A percentile compares a stretch with the other conserved stretches of the same genome.
phyloP scores from a whole-genome alignment of 257 asterid genomes.

The Fraxinus excelsior region DNA sequence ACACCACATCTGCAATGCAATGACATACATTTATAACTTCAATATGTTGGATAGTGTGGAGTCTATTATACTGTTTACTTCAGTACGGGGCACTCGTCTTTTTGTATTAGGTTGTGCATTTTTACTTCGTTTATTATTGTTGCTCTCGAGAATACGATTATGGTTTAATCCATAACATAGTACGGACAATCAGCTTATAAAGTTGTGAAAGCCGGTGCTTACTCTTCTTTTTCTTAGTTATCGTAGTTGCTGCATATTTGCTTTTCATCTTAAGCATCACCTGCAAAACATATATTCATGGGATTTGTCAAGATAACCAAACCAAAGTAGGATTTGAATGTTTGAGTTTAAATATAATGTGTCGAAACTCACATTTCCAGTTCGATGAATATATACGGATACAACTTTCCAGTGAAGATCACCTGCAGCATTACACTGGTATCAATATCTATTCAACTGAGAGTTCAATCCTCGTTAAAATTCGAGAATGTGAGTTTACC shows the following conservation, averaged over 20 bases:
- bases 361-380: conserved; percentile 66
- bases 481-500: conserved; percentile 34
- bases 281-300: conserved; percentile 34
- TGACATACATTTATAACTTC: neutral
- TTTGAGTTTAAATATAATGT: neutral
- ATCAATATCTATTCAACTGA: neutral
- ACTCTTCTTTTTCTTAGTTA: conserved; percentile 96
- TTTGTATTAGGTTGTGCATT: neutral
- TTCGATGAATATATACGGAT: conserved; percentile 85
- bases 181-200: neutral
- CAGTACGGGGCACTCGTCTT: no score
- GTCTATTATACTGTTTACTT: no score
- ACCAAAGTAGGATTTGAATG: neutral
- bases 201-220: conserved; percentile 14
- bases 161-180: neutral
- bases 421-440: conserved; percentile 41
- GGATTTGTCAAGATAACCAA: neutral
- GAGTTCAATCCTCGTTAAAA: neutral
- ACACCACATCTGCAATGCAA: conserved; percentile 63
- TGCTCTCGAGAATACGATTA: neutral
- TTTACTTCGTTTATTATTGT: neutral
- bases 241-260: conserved; percentile 79
- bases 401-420: conserved; percentile 98
- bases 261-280: conserved; percentile 99
- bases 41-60: neutral